A percentile compares a stretch with the other conserved stretches of the same genome.
phyloP scores from a whole-genome alignment of 768 basidiomycete genomes.

The Lepiota venenata region DNA sequence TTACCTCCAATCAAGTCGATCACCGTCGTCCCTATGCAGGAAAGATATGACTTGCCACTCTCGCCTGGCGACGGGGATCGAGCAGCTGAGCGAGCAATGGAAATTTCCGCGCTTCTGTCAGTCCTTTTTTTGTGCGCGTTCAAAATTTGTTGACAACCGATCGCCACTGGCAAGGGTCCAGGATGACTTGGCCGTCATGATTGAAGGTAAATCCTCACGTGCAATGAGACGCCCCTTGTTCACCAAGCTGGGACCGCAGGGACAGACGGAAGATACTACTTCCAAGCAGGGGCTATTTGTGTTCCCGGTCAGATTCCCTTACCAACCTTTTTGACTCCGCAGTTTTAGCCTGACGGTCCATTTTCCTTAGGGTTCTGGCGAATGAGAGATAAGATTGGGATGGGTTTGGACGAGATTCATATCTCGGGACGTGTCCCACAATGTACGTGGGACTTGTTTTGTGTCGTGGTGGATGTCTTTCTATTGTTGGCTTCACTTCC shows the following conservation, averaged over 20 bases:
- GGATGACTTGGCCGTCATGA: constrained; percentile 58
- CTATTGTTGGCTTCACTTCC: constrained; percentile 2
- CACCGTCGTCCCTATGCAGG: constrained; percentile 44
- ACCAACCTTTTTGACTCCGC: constrained; percentile 12
- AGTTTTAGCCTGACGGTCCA: background rate
- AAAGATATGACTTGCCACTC: constrained; percentile 48
- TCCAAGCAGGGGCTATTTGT: constrained; percentile 70
- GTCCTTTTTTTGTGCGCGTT: constrained; percentile 20
- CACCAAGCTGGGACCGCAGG: constrained; percentile 30
- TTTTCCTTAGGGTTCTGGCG: constrained; percentile 63
- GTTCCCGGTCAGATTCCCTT: constrained; percentile 48
- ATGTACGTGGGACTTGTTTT: constrained; percentile 40
- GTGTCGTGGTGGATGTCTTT: constrained; percentile 1
- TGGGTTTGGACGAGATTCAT: constrained; percentile 72
- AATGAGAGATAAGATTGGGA: constrained; percentile 71
- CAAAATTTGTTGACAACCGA: background rate
- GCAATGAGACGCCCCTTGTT: background rate
- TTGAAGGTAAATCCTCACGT: constrained; percentile 41
- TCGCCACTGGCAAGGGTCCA: constrained; percentile 35
- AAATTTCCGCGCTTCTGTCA: constrained; percentile 58
- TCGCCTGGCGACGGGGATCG: constrained; percentile 27
- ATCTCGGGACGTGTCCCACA: constrained; percentile 66
- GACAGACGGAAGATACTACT: constrained; percentile 65
- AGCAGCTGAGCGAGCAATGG: constrained; percentile 52
- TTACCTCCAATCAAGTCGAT: constrained; percentile 47